Conservation (phyloP, 2,329 filamentous ascomycete species). For the Fusarium incarnatum region DNA sequence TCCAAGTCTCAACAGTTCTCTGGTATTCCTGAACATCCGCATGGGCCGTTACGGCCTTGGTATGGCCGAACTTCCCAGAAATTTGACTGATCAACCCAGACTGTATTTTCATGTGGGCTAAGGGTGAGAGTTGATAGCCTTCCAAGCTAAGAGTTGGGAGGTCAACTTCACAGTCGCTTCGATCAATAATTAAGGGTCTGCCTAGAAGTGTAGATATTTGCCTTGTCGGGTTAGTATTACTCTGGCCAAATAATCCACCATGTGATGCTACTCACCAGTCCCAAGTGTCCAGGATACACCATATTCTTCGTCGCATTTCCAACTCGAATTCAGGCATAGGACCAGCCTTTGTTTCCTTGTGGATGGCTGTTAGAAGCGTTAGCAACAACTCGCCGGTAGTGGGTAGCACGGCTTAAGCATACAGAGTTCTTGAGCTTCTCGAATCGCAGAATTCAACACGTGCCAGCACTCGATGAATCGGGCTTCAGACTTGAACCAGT, state of each 20-base stretch:
- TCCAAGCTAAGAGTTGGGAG: constrained; percentile 52
- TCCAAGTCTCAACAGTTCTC: constrained; percentile 56
- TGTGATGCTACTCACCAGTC: constrained; percentile 50
- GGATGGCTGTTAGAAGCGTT: constrained; percentile 42
- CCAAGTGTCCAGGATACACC: constrained; percentile 54
- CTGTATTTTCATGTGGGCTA: constrained; percentile 54
- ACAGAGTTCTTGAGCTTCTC: constrained; percentile 54
- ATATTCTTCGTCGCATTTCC: constrained; percentile 53
- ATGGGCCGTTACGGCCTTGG: constrained; percentile 45
- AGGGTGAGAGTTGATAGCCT: constrained; percentile 48
- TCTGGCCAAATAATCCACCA: neutral
- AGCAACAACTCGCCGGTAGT: neutral
- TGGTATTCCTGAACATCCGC: constrained; percentile 51
- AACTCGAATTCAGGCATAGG: constrained; percentile 50
- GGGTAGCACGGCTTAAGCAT: neutral
- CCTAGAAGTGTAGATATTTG: constrained; percentile 52
- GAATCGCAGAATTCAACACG: constrained; percentile 51
- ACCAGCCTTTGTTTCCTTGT: constrained; percentile 48
- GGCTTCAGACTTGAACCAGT: constrained; percentile 54
- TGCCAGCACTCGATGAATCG: constrained; percentile 55
- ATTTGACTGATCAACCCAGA: constrained; percentile 50
- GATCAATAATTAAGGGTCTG: constrained; percentile 52
- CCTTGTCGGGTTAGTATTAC: constrained; percentile 39
- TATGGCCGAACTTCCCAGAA: constrained; percentile 48
- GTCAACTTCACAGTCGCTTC: constrained; percentile 48